These are phyloP conservation scores for Roridomyces roridus DNA, from an alignment of 768 basidiomycete species.

Conservation along the genomic window DNA sequence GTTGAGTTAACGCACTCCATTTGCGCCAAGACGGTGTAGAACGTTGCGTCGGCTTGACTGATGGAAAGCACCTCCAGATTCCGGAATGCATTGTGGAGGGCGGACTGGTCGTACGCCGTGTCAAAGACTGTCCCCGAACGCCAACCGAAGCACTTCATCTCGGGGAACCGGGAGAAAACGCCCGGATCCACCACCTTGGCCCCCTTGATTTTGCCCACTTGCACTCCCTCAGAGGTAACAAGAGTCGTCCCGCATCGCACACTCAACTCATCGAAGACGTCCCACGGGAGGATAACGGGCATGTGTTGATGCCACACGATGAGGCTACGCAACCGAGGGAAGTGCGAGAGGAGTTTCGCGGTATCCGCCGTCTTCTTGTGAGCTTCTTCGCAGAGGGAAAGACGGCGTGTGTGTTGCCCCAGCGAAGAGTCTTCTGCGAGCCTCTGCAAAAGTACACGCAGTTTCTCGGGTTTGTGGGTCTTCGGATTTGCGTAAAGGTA, in stretches of 20 bases:
- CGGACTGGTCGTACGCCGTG: neutral
- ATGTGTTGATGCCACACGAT: neutral
- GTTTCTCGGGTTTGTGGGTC: neutral
- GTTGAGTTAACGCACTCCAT: slow-evolving; percentile 14
- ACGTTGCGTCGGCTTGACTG: neutral
- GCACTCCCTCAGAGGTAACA: too few species aligned
- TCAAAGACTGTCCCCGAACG: neutral
- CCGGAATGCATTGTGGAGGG: neutral
- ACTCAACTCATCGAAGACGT: neutral
- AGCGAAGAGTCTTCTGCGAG: neutral
- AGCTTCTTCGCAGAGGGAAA: too few species aligned
- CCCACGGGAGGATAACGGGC: too few species aligned
- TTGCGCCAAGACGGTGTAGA: neutral
- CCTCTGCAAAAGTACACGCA: neutral
- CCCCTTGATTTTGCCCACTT: neutral
- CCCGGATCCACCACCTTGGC: neutral
- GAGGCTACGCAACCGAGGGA: neutral
- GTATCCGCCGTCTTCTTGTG: too few species aligned
- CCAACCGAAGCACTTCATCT: neutral
- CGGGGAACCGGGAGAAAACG: neutral
- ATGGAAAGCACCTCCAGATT: neutral
- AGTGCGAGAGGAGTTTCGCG: too few species aligned
- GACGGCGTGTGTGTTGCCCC: too few species aligned
- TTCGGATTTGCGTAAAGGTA: slow-evolving; percentile 1
- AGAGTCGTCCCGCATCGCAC: too few species aligned